Conservation (phyloP, 2,329 filamentous ascomycete genomes). For the Diaporthe batatas region DNA sequence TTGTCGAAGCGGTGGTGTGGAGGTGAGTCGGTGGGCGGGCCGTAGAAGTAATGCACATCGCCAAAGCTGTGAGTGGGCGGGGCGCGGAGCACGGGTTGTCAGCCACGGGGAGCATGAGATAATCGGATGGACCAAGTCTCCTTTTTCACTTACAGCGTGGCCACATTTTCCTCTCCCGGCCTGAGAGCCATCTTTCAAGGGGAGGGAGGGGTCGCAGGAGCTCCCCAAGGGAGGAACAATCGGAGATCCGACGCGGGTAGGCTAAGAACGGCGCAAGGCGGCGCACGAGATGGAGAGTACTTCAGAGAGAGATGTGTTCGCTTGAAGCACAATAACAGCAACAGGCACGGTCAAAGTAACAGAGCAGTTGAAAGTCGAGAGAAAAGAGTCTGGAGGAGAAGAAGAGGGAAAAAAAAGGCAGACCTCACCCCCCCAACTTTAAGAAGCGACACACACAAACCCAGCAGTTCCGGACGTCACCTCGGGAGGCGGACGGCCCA, state of each 20-base stretch:
- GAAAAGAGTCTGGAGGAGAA: not conserved
- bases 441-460: conserved; percentile 26
- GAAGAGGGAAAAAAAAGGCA: not conserved
- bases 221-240: not conserved
- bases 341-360: not conserved
- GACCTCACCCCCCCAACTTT: conserved; percentile 19
- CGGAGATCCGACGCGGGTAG: not conserved
- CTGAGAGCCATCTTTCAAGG: conserved; percentile 56
- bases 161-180: conserved; percentile 62
- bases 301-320: not conserved
- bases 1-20: conserved; percentile 86
- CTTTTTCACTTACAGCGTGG: conserved; percentile 56
- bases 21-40: conserved; percentile 73
- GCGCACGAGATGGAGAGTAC: not conserved
- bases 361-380: not conserved
- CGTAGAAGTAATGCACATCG: conserved; percentile 85
- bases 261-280: not conserved
- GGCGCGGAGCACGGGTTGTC: conserved; percentile 42
- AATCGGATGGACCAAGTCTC: too few relatives aligned
- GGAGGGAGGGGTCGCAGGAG: not conserved
- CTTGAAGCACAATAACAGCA: not conserved
- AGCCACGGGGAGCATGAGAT: conserved; percentile 42
- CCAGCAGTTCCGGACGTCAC: conserved; percentile 26
- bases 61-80: conserved; percentile 72
- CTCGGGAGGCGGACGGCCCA: conserved; percentile 10